These are phyloP conservation scores for Xylaria scruposa DNA, from an alignment of 495 filamentous ascomycete species.

Conservation along the genomic window DNA sequence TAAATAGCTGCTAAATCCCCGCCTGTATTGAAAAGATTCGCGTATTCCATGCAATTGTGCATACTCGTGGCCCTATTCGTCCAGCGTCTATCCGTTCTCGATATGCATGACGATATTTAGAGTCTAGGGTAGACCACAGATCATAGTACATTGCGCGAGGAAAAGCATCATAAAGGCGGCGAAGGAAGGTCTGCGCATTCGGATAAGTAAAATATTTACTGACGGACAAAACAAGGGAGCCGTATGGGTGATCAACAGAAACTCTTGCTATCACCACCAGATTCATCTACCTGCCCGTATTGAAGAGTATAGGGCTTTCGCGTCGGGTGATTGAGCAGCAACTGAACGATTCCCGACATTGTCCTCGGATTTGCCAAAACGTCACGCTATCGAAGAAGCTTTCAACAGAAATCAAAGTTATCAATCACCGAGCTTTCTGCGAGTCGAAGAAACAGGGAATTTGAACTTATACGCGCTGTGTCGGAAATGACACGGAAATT, in stretches of 20 bases:
- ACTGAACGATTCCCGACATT: neutral
- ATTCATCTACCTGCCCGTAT: too few relatives aligned
- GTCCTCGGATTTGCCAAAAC: neutral
- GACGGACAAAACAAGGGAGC: neutral
- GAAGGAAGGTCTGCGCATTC: neutral
- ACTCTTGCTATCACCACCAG: neutral
- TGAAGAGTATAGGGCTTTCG: neutral
- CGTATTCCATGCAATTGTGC: neutral
- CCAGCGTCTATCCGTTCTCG: neutral
- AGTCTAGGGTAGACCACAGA: neutral
- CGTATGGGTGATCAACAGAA: neutral
- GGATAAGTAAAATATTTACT: neutral
- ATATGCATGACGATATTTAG: neutral
- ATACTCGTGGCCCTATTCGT: neutral
- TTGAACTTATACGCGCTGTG: neutral
- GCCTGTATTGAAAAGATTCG: neutral
- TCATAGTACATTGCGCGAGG: neutral
- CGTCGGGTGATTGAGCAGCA: neutral
- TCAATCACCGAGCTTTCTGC: neutral
- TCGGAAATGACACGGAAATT: neutral
- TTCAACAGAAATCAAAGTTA: neutral
- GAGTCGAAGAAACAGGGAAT: neutral
- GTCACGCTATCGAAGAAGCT: neutral
- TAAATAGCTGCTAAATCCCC: conserved; percentile 15
- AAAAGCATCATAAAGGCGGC: neutral